Conservation (phyloP, 257 asterid species). For the Henckelia pumila region DNA sequence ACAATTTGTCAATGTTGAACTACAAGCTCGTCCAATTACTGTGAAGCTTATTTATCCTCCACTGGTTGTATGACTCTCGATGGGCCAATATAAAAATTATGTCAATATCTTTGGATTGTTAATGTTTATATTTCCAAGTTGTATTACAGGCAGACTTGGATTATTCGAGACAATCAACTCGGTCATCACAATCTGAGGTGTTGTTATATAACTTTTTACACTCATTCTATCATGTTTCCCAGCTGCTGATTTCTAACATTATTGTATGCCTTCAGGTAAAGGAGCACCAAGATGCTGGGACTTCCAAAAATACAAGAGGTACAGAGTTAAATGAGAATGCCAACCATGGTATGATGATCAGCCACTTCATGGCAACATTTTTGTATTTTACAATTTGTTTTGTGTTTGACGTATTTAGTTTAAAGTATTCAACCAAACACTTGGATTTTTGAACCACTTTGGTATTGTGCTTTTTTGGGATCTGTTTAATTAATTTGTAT, state of each 20-base stretch:
- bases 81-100: background rate
- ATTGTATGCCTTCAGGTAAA: conserved; percentile 32
- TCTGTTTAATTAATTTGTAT: background rate
- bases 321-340: conserved; percentile 13
- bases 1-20: background rate
- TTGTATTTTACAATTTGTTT: conserved; percentile 11
- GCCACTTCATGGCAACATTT: conserved; percentile 4
- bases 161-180: conserved; percentile 41
- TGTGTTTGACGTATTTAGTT: conserved; percentile 14
- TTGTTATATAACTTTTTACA: conserved; percentile 31
- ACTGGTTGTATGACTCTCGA: background rate
- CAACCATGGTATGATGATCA: conserved; percentile 30
- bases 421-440: conserved; percentile 13
- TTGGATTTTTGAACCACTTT: conserved; percentile 8
- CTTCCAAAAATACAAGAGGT: conserved; percentile 33
- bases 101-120: conserved; percentile 4
- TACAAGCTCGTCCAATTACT: background rate
- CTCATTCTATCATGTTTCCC: conserved; percentile 13
- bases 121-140: conserved; percentile 10
- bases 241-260: conserved; percentile 23
- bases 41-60: background rate
- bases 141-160: conserved; percentile 52
- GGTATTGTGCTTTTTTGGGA: background rate
- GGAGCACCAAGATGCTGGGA: conserved; percentile 45
- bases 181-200: conserved; percentile 40